phyloP scores from a whole-genome alignment of 495 filamentous ascomycete species.

The Xylaria sp. region DNA sequence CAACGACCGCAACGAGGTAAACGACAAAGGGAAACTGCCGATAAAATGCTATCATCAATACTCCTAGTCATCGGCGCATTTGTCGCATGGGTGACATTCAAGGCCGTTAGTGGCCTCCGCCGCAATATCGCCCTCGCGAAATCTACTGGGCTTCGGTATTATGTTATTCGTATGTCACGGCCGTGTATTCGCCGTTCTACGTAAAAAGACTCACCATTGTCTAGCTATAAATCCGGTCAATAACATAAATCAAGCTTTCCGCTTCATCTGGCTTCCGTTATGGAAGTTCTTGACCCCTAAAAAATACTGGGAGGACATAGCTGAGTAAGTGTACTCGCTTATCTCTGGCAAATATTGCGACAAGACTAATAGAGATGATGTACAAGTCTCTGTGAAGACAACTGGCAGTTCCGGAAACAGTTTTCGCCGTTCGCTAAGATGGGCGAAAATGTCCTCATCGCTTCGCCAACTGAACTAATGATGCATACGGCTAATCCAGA shows the following conservation, averaged over 20 bases:
- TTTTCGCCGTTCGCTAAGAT: constrained; percentile 47
- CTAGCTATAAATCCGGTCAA: constrained; percentile 27
- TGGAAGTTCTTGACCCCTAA: constrained; percentile 26
- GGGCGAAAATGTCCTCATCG: constrained; percentile 60
- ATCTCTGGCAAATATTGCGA: background rate
- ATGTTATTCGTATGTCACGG: constrained; percentile 52
- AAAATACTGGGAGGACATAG: constrained; percentile 20
- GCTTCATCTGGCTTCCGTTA: constrained; percentile 25
- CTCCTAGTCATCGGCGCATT: constrained; percentile 23
- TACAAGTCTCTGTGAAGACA: constrained; percentile 31
- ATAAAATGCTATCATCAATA: constrained; percentile 23
- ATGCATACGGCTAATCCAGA: constrained; percentile 64
- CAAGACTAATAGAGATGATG: constrained; percentile 3
- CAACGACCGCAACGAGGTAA: background rate
- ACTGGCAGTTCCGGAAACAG: constrained; percentile 46
- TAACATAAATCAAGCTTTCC: constrained; percentile 38
- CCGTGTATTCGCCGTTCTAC: background rate
- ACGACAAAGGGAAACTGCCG: background rate
- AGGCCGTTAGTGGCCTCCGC: constrained; percentile 38
- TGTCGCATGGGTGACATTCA: constrained; percentile 23
- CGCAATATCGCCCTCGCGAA: constrained; percentile 54
- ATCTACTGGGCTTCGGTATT: constrained; percentile 51
- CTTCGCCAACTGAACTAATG: constrained; percentile 53
- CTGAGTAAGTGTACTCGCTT: constrained; percentile 18
- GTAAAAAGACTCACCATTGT: background rate